These are phyloP conservation scores for Nitzschia sp. DNA, from an alignment of 108 stramenopile genomes.

Conservation along the genomic window DNA sequence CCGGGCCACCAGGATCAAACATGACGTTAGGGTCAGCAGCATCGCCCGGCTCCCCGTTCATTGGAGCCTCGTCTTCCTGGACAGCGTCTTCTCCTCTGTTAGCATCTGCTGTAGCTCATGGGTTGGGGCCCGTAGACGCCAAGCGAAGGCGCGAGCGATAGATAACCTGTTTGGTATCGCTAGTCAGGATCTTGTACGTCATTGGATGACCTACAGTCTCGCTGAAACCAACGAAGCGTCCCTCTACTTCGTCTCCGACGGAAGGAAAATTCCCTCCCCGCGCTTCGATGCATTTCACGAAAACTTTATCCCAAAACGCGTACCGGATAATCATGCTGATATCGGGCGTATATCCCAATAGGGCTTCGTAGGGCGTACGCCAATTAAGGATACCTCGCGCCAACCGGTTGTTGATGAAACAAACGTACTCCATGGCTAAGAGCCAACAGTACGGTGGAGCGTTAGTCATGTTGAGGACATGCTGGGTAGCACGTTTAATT, in stretches of 20 bases:
- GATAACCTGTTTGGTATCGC: slow-evolving; percentile 14
- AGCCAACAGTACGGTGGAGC: slow-evolving; percentile 29
- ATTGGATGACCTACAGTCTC: too few species aligned
- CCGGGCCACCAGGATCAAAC: background rate
- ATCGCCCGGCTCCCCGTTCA: background rate
- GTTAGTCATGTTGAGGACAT: slow-evolving; percentile 25
- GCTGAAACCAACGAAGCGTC: too few species aligned
- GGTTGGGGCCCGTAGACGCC: background rate
- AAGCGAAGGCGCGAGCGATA: slow-evolving; percentile 30
- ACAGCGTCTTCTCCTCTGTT: background rate
- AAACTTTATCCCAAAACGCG: slow-evolving; percentile 26
- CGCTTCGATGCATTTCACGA: too few species aligned
- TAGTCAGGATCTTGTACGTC: too few species aligned
- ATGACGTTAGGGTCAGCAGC: background rate
- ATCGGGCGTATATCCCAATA: slow-evolving; percentile 9
- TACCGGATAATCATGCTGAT: too few species aligned
- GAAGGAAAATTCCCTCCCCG: too few species aligned
- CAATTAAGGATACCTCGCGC: background rate
- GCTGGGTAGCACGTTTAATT: slow-evolving; percentile 16
- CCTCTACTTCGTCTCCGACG: too few species aligned
- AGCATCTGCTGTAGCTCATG: background rate
- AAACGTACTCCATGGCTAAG: too few species aligned
- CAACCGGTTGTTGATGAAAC: too few species aligned
- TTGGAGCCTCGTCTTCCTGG: too few species aligned
- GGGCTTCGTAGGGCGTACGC: slow-evolving; percentile 17